Evolutionary conservation across 1,284 basidiomycete genomes (phyloP).

Genomic region (Cryptococcus deneoformans): DNA sequence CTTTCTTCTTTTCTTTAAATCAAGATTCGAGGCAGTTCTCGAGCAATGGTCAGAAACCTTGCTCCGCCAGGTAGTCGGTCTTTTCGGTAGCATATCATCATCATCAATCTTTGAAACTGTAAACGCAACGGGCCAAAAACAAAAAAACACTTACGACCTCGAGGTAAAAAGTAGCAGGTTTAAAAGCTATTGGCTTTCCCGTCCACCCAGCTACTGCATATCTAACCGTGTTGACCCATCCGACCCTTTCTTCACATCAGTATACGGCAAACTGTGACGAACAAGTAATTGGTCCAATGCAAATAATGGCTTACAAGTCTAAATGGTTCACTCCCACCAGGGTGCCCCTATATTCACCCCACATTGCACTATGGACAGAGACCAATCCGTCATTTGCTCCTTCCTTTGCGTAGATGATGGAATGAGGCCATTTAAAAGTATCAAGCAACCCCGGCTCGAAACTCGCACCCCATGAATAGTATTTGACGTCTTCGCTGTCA

Average conservation of each 20-base stretch:
- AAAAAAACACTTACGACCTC: constrained; percentile 56
- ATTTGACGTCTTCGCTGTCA: constrained; percentile 70
- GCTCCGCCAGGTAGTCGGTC: constrained; percentile 47
- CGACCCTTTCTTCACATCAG: constrained; percentile 37
- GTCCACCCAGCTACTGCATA: constrained; percentile 83
- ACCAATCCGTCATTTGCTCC: constrained; percentile 95
- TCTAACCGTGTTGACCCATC: constrained; percentile 55
- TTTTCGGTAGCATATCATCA: neutral
- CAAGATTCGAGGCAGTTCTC: too few relatives aligned
- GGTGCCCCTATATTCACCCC: constrained; percentile 75
- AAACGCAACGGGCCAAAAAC: neutral
- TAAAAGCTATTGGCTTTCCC: constrained; percentile 55
- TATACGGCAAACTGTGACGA: neutral
- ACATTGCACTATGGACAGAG: constrained; percentile 79
- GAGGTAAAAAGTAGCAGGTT: constrained; percentile 82
- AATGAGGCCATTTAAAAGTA: constrained; percentile 81
- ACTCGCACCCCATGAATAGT: constrained; percentile 90
- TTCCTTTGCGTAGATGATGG: constrained; percentile 80
- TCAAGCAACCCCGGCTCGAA: constrained; percentile 85
- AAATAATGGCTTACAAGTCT: constrained; percentile 59
- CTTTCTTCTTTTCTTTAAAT: too few relatives aligned
- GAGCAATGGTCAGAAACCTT: constrained; percentile 31
- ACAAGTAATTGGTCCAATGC: neutral
- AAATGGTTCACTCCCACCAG: constrained; percentile 87
- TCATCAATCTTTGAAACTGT: too few relatives aligned